Evolutionary conservation across 1,284 basidiomycete genomes (phyloP), one percentile per base, ranked within the genome.

Genomic region (Meira nashicola): DNA sequence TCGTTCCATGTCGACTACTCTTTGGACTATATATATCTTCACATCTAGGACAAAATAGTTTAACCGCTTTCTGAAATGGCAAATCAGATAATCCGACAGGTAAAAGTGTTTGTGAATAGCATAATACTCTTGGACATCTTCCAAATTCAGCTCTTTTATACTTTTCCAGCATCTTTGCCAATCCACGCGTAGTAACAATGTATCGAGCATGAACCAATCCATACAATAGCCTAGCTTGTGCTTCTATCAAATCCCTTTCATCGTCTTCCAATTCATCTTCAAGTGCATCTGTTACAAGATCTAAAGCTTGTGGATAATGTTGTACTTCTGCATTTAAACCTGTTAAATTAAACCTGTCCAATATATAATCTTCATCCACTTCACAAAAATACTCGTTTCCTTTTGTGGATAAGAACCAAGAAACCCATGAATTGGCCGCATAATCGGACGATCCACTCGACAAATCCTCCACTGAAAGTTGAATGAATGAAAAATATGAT

Each of bases 291-390:
- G 93, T 97, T 67, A 98, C 96, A 59, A 97, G 84, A 78, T 98
- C 94, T 55, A 98, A 82, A 0, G 94, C 94, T 72, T 95, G 88
- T 1, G 88, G 82, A 74, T 97, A 98, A 80, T 96, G 91, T 65
- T 92, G 86, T 7, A 97, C 92, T 79, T 98, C 94, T 66, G 89
- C 89, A 80, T 97, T 97, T 63, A 97, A 83, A 1, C 95, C 94
- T 0, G 94, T 98, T 58, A 98, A 83, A 80, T 97, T 98, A 86
- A 98, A 97, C 49, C 94, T 85, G 81, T 98, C 94, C 53, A 97
- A 84, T 72, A 98, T 97, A 80, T 97, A 98, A 80, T 97, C 94
- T 77, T 97, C 93, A 78, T 98, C 95, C 67, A 98, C 91, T 82
- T 98, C 93, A 80, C 93, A 96, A 79, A 97, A 98, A 83, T 98